A percentile compares a stretch with the other conserved stretches of the same genome.
phyloP scores from a whole-genome alignment of 2,329 filamentous ascomycete species.

The Parafenestella ontariensis region DNA sequence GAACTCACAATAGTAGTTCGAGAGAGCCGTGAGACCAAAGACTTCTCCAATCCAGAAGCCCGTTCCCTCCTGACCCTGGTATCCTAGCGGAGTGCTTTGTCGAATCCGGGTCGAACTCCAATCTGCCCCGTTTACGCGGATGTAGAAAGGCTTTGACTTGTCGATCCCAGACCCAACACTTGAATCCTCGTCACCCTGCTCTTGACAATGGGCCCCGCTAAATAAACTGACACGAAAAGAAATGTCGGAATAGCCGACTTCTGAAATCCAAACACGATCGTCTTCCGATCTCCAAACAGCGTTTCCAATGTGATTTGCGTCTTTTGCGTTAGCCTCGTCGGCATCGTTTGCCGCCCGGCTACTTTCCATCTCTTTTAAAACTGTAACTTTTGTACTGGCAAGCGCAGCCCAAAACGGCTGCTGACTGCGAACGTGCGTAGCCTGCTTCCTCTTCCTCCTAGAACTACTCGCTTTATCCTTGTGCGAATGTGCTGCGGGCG shows the following conservation, averaged over 20 bases:
- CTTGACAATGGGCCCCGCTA: constrained; percentile 51
- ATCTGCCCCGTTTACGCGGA: constrained; percentile 77
- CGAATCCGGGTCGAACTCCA: constrained; percentile 80
- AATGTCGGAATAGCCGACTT: constrained; percentile 79
- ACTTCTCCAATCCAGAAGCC: constrained; percentile 74
- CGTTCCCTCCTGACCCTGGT: constrained; percentile 54
- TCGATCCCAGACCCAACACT: constrained; percentile 63
- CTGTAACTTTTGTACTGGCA: constrained; percentile 94
- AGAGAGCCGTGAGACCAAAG: constrained; percentile 71
- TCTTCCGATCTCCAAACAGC: constrained; percentile 74
- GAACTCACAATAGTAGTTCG: constrained; percentile 81
- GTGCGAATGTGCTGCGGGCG: constrained; percentile 60
- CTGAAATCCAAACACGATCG: constrained; percentile 80
- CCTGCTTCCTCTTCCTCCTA: constrained; percentile 90
- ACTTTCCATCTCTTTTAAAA: constrained; percentile 80
- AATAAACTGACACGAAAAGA: constrained; percentile 77
- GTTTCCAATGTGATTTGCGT: constrained; percentile 78
- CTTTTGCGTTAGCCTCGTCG: constrained; percentile 75
- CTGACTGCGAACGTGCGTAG: constrained; percentile 85
- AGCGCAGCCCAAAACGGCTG: constrained; percentile 95
- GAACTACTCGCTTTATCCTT: constrained; percentile 69
- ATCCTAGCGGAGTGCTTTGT: constrained; percentile 56
- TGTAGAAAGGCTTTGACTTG: constrained; percentile 76
- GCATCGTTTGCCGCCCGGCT: constrained; percentile 78
- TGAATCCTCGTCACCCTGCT: constrained; percentile 45